Conservation (phyloP, 2,329 filamentous ascomycete species). For the Phyllosticta citribraziliensis region DNA sequence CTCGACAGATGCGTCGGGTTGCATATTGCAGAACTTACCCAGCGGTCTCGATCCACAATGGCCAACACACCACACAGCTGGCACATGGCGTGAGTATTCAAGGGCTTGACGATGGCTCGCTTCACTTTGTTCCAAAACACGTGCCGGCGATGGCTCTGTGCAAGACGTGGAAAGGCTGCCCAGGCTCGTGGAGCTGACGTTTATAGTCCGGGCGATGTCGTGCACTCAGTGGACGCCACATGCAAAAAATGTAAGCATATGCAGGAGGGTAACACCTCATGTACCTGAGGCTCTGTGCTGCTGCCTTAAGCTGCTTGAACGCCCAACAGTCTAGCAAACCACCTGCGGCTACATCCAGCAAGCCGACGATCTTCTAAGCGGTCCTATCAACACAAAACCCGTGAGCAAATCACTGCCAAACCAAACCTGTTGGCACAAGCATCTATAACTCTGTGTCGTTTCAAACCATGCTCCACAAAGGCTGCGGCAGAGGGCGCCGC, state of each 20-base stretch:
- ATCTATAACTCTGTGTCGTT: not conserved
- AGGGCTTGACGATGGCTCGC: not conserved
- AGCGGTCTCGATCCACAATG: slow-evolving; percentile 5
- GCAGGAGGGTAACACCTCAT: not conserved
- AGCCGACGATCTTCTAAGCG: not conserved
- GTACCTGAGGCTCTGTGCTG: not conserved
- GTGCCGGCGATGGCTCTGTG: not conserved
- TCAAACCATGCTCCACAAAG: slow-evolving; percentile 27
- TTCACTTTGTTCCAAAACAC: not conserved
- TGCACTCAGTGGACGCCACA: not conserved
- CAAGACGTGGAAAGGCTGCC: not conserved
- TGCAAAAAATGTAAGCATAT: not conserved
- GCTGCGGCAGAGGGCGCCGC: slow-evolving; percentile 21
- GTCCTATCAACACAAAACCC: not conserved
- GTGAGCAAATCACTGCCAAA: not conserved
- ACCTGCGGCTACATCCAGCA: not conserved
- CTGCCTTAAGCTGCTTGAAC: not conserved
- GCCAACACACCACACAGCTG: slow-evolving; percentile 4
- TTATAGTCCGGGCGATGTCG: not conserved
- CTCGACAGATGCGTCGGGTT: not conserved
- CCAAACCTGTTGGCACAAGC: not conserved
- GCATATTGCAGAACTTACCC: not conserved
- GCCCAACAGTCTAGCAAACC: not conserved
- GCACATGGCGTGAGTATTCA: not conserved
- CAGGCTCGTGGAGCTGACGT: not conserved